Conservation (phyloP, 495 filamentous ascomycete species). For the Trichocladium antarcticum region DNA sequence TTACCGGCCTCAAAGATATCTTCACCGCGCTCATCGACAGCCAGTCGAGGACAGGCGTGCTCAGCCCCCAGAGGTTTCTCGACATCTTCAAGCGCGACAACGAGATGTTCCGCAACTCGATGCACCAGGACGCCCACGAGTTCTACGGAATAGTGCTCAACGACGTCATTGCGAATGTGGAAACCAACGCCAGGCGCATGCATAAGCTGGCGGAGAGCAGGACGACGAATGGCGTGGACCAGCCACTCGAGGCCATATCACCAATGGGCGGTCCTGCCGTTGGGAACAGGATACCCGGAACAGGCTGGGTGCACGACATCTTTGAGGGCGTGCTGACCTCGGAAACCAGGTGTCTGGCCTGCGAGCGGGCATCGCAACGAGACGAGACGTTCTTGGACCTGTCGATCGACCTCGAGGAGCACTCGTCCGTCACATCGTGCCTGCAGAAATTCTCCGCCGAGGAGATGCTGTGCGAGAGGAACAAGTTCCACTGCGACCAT, state of each 20-base stretch:
- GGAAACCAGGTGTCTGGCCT: constrained; percentile 92
- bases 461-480: constrained; percentile 96
- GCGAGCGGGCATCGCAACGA: constrained; percentile 87
- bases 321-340: constrained; percentile 93
- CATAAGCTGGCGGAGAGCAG: constrained; percentile 37
- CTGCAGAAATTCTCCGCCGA: constrained; percentile 91
- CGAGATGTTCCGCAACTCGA: constrained; percentile 91
- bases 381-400: constrained; percentile 94
- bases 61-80: constrained; percentile 87
- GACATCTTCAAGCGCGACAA: constrained; percentile 89
- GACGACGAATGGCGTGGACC: constrained; percentile 24
- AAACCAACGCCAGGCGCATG: constrained; percentile 58
- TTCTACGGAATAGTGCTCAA: constrained; percentile 94
- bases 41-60: constrained; percentile 70
- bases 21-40: constrained; percentile 85
- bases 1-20: constrained; percentile 89
- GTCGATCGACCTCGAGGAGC: constrained; percentile 90
- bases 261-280: constrained; percentile 30
- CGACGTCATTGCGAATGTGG: constrained; percentile 87
- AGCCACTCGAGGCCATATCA: constrained; percentile 34
- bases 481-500: constrained; percentile 97
- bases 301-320: constrained; percentile 92
- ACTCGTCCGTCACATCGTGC: constrained; percentile 93
- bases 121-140: constrained; percentile 98
- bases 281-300: constrained; percentile 36